Base-by-base conservation (phyloP, 2,329 filamentous ascomycete genomes). In the Hymenotorrendiella dingleyae region DNA sequence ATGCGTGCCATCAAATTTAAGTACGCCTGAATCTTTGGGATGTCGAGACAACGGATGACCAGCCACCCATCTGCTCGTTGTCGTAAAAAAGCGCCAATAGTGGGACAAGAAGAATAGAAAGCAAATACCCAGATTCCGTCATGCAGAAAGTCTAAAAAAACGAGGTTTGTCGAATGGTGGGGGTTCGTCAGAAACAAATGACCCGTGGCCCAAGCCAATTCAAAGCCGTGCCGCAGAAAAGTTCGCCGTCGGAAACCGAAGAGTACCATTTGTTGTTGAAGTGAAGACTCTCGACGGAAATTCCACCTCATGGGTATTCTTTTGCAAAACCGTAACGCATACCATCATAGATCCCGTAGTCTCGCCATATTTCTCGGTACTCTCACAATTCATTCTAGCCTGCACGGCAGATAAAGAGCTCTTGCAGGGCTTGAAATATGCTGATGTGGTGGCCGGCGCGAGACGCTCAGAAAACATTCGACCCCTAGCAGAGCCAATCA, bases 71-170 rank as follows among this genome's bases (percentile, higher is more conserved):
- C 56, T 55, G 48, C 42, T 54, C 49, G 52, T 46, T 53, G 46
- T 53, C 47, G 46, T 55, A 53, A 40, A 40, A 39, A 53, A 42
- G 47, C 50, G 48, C 45, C 53, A 47, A 49, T 58, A 56, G 49
- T 60, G 48, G 52, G 52, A 59, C 56, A 59, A 56, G 49, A 55
- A 59, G 46, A 57, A 55, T 56, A 55, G 55, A 55, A 59, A 61
- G 52, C 47, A 58, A 58, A 52, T 42, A 48, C 45, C 54, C 52
- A 53, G 24, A 51, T 53, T 52, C 54, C 50, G 37, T 53, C 54
- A 59, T 60, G 55, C 53, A 57, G 54, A 58, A 56, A 57, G 47
- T 59, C 56, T 59, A 59, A 56, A 52, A n/a, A n/a, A 58, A 55
- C 43, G 47, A 55, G 49, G 48, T 50, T 52, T 40, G 47, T 49